Conservation (phyloP, 2,329 filamentous ascomycete genomes). For the Leptographium radiaticola region DNA sequence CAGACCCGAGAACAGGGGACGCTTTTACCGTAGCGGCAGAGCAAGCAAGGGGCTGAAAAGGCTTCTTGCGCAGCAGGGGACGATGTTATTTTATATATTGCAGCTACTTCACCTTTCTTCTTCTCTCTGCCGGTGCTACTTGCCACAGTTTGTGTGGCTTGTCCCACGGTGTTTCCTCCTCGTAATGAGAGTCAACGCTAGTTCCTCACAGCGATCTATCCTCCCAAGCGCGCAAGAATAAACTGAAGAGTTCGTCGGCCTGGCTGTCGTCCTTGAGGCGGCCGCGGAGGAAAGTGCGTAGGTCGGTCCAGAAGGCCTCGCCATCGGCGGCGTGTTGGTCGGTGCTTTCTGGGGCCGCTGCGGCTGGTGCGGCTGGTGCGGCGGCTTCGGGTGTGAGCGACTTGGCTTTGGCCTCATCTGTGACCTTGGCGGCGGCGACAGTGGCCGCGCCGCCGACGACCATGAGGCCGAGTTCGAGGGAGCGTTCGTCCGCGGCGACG, state of each 20-base stretch:
- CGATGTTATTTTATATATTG: background rate
- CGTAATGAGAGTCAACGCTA: background rate
- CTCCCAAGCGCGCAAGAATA: conserved; percentile 64
- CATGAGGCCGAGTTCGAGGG: conserved; percentile 76
- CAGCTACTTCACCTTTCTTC: background rate
- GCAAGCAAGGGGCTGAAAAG: background rate
- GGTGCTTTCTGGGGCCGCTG: background rate
- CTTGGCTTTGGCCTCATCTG: conserved; percentile 31
- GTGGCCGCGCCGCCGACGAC: conserved; percentile 58
- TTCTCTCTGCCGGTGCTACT: background rate
- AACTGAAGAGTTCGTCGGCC: conserved; percentile 48
- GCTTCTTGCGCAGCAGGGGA: background rate
- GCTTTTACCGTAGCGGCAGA: background rate
- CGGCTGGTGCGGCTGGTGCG: conserved; percentile 16
- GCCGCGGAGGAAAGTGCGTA: conserved; percentile 69
- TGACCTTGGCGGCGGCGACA: conserved; percentile 17
- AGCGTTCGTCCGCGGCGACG: conserved; percentile 36
- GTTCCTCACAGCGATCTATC: conserved; percentile 12
- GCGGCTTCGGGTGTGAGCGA: conserved; percentile 18
- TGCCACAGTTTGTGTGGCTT: background rate
- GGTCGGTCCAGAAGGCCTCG: conserved; percentile 74
- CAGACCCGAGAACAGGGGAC: background rate
- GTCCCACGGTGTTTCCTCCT: background rate
- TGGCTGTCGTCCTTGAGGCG: conserved; percentile 57
- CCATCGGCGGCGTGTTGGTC: conserved; percentile 46